Base-by-base conservation (phyloP, 1,284 basidiomycete genomes). In the Cryptococcus sp. region DNA sequence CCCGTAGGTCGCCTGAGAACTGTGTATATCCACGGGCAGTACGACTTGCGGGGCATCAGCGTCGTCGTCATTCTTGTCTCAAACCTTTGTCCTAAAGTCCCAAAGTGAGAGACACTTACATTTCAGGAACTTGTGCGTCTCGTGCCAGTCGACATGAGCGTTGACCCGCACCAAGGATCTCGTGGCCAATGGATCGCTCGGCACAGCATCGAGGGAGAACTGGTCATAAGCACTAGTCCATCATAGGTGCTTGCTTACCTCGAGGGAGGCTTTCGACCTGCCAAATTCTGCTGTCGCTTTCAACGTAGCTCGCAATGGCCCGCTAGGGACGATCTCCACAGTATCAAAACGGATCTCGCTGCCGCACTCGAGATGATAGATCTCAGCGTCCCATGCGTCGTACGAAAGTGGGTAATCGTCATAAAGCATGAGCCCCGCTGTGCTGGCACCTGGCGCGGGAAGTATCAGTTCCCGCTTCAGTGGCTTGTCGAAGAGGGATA, bases 401-500 rank as follows among this genome's bases (percentile, higher is more conserved):
- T 64, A 63, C 10, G 48, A 45, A 5, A 61, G 47, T 2, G 90
- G 90, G 47, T 84, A 82, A 75, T 92, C 78, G 65, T 93, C 86
- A 73, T 91, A 94, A 56, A 94, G 87, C 46, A 92, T 84, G 54
- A 95, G 77, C 16, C 92, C 92, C 93, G 85, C 13, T 93, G 81
- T 74, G 19, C 90, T 88, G 50, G 89, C 91, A 2, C 87, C 88
- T 10, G 52, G 55, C 4, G 88, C 90, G 48, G 84, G 79, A 0
- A 83, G 69, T 55, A 95, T 85, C 5, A 95, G 81, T 73, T 95
- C 91, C 25, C 91, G 88, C 13, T 82, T 82, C 5, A 86, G 82
- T 52, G 83, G 82, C 20, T 88, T 82, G 70, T 95, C 92, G 20
- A 86, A 67, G 57, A 94, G 74, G 68, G 89, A 91, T 5, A 83